phyloP scores from a whole-genome alignment of 352 stramenopile species.

The Hyaloperonospora arabidopsidis region DNA sequence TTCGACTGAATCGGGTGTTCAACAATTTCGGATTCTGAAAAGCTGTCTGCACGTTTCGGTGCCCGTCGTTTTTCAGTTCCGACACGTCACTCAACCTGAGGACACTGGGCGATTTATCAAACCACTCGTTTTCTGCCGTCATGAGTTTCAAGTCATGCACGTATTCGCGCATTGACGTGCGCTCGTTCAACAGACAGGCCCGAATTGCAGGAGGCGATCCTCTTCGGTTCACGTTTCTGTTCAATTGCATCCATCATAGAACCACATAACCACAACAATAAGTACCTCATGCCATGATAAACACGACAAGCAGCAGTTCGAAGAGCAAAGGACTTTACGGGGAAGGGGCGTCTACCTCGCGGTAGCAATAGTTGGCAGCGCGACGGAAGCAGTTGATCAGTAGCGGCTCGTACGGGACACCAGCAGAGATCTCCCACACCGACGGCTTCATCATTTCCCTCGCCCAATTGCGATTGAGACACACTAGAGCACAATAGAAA shows the following conservation, averaged over 20 bases:
- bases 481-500: slow-evolving; percentile 35
- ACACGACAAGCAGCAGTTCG: background rate
- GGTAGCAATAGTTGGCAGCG: slow-evolving; percentile 79
- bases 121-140: slow-evolving; percentile 61
- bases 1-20: slow-evolving; percentile 55
- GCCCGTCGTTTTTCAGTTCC: slow-evolving; percentile 50
- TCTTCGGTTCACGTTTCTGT: slow-evolving; percentile 80
- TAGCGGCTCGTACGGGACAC: slow-evolving; percentile 68
- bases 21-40: slow-evolving; percentile 68
- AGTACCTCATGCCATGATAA: background rate
- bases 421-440: slow-evolving; percentile 76
- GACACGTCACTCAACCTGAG: slow-evolving; percentile 42
- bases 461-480: slow-evolving; percentile 61
- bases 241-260: slow-evolving; percentile 2
- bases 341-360: slow-evolving; percentile 79
- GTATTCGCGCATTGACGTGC: slow-evolving; percentile 82
- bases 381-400: slow-evolving; percentile 78
- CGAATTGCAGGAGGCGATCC: slow-evolving; percentile 78
- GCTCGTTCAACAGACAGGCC: slow-evolving; percentile 73
- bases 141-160: slow-evolving; percentile 77
- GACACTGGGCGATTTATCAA: slow-evolving; percentile 36
- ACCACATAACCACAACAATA: slow-evolving; percentile 10
- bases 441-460: slow-evolving; percentile 74
- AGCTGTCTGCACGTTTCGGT: slow-evolving; percentile 35
- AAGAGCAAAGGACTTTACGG: slow-evolving; percentile 40